Conservation (phyloP, 2,329 filamentous ascomycete species). For the Pseudogymnoascus sp. region DNA sequence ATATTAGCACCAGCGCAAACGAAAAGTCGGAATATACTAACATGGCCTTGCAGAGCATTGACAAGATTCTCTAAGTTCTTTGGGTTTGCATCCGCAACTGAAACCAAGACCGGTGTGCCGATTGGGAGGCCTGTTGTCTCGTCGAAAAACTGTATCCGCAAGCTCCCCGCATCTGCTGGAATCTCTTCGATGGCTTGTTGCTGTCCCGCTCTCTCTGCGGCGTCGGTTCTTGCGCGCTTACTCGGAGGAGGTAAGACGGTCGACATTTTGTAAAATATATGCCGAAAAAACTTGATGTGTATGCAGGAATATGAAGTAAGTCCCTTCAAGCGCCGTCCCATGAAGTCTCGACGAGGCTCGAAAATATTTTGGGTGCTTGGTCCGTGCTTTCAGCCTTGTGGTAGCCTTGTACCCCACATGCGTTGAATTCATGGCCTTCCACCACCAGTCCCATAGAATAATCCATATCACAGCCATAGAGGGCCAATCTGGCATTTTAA, state of each 20-base stretch:
- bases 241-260: constrained; percentile 77
- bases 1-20: not conserved
- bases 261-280: constrained; percentile 50
- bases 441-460: not conserved
- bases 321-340: constrained; percentile 8
- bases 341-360: constrained; percentile 16
- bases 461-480: not conserved
- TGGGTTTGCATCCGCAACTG: constrained; percentile 75
- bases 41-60: constrained; percentile 75
- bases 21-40: constrained; percentile 28
- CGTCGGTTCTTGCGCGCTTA: constrained; percentile 77
- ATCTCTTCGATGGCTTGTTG: constrained; percentile 70
- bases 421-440: not conserved
- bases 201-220: constrained; percentile 60
- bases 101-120: constrained; percentile 60
- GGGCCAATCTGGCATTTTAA: not conserved
- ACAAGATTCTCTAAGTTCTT: constrained; percentile 83
- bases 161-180: constrained; percentile 63
- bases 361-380: constrained; percentile 10
- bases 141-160: constrained; percentile 84
- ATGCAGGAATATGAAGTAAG: constrained; percentile 1
- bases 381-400: constrained; percentile 23
- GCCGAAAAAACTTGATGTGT: not conserved
- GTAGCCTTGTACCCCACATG: constrained; percentile 13
- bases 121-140: constrained; percentile 67